Percentiles rank a stretch among this genome's conserved stretches.
phyloP scores from a whole-genome alignment of 1,284 basidiomycete genomes.

The Trametes hirsuta region DNA sequence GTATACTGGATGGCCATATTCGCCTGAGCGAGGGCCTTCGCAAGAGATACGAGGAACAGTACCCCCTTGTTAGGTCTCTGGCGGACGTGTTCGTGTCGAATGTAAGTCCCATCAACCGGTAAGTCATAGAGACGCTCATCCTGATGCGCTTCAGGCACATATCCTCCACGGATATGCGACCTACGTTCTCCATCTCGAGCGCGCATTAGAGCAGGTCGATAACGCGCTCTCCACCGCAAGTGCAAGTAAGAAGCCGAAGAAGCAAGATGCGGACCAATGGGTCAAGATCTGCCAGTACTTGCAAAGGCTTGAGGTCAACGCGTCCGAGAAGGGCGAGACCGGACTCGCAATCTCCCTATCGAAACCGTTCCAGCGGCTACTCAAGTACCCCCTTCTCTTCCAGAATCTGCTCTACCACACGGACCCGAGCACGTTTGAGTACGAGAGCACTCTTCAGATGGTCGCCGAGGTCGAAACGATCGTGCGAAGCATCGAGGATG shows the following conservation, averaged over 20 bases:
- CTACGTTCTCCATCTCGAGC: conserved; percentile 90
- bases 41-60: conserved; percentile 91
- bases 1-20: conserved; percentile 87
- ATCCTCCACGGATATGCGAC: conserved; percentile 91
- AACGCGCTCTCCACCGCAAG: conserved; percentile 68
- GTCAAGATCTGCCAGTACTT: conserved; percentile 72
- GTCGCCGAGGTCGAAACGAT: conserved; percentile 96
- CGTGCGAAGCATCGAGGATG: conserved; percentile 95
- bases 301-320: conserved; percentile 77
- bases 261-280: conserved; percentile 78
- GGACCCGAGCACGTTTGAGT: conserved; percentile 96
- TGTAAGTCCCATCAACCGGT: conserved; percentile 52
- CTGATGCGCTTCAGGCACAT: conserved; percentile 64
- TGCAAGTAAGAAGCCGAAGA: conserved; percentile 74
- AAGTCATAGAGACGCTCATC: conserved; percentile 1
- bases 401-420: conserved; percentile 97
- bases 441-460: conserved; percentile 95
- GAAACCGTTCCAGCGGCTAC: conserved; percentile 94
- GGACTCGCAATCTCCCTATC: conserved; percentile 93
- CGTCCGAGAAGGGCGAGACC: conserved; percentile 87
- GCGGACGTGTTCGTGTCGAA: conserved; percentile 94
- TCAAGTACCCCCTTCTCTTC: conserved; percentile 97
- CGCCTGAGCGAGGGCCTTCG: conserved; percentile 80
- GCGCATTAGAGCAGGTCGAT: conserved; percentile 86
- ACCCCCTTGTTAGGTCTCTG: conserved; percentile 86